Conservation (phyloP, 768 basidiomycete genomes). For the Pleurotus pulmonarius region DNA sequence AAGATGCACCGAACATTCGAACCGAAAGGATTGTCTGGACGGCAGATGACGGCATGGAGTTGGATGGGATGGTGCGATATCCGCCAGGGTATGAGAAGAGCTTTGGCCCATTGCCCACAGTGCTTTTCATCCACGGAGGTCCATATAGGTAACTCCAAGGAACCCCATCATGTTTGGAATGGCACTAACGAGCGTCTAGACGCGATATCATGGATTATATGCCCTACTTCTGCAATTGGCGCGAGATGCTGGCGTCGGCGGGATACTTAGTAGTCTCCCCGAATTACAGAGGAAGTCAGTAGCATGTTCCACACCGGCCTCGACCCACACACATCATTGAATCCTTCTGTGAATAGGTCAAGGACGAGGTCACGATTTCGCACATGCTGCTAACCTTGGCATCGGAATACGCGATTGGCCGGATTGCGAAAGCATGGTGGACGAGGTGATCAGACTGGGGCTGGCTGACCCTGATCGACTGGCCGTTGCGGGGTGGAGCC, state of each 20-base stretch:
- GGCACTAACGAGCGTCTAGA: constrained; percentile 7
- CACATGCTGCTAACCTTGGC: constrained; percentile 23
- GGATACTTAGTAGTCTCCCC: constrained; percentile 33
- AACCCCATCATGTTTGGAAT: too few relatives aligned
- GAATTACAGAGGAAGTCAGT: constrained; percentile 32
- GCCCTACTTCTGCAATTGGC: constrained; percentile 36
- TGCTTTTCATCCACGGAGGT: constrained; percentile 29
- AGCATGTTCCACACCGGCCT: too few relatives aligned
- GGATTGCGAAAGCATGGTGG: constrained; percentile 34
- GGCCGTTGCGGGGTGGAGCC: constrained; percentile 33
- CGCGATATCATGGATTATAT: constrained; percentile 32
- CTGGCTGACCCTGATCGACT: constrained; percentile 26
- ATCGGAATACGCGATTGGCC: constrained; percentile 27
- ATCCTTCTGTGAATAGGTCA: constrained; percentile 19
- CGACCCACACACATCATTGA: neutral
- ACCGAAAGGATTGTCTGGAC: constrained; percentile 28
- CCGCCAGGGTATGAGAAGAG: constrained; percentile 20
- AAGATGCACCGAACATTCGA: constrained; percentile 19
- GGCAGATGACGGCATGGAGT: constrained; percentile 21
- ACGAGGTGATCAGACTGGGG: constrained; percentile 27
- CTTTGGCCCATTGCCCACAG: constrained; percentile 19
- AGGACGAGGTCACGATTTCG: constrained; percentile 30
- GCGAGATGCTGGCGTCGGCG: constrained; percentile 28
- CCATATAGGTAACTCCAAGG: constrained; percentile 22
- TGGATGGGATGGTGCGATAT: constrained; percentile 28